Evolutionary conservation across 2,329 filamentous ascomycete species (phyloP).

Genomic region (Aspergillus fischeri): DNA sequence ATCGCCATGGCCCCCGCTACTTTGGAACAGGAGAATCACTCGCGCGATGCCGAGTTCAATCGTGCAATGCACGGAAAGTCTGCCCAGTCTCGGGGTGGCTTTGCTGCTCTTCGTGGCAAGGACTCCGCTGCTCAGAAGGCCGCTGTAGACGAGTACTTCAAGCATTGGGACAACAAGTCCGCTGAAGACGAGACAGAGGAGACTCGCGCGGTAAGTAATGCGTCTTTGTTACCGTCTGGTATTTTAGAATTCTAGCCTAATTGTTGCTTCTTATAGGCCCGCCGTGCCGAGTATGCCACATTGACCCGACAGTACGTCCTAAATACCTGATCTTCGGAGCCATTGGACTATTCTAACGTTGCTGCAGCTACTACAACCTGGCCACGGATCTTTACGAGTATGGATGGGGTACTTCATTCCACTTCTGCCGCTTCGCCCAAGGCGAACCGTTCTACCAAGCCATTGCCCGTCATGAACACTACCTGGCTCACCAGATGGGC

Average conservation of each 20-base stretch:
- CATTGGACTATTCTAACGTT: neutral
- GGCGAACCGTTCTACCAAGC: constrained; percentile 86
- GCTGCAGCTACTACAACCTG: constrained; percentile 81
- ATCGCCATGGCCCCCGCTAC: constrained; percentile 48
- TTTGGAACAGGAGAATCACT: constrained; percentile 78
- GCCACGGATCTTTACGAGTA: constrained; percentile 97
- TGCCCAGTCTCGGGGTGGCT: constrained; percentile 64
- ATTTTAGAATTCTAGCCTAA: constrained; percentile 16
- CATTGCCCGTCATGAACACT: constrained; percentile 95
- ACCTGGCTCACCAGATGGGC: constrained; percentile 84
- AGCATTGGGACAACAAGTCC: constrained; percentile 88
- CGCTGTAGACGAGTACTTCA: constrained; percentile 88
- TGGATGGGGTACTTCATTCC: constrained; percentile 93
- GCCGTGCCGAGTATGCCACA: constrained; percentile 85
- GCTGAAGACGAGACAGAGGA: constrained; percentile 76
- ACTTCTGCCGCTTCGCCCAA: constrained; percentile 90
- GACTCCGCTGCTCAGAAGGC: constrained; percentile 72
- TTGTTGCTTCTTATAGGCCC: constrained; percentile 50
- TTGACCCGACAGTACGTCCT: constrained; percentile 80
- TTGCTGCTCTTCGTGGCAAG: constrained; percentile 82
- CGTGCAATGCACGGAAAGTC: constrained; percentile 79
- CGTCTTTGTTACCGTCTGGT: neutral
- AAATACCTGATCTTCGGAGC: neutral
- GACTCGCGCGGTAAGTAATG: constrained; percentile 63
- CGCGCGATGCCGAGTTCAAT: constrained; percentile 85